These are phyloP conservation scores for Thalia dealbata DNA, from an alignment of 176 grass and related monocot species.

Conservation along the genomic window DNA sequence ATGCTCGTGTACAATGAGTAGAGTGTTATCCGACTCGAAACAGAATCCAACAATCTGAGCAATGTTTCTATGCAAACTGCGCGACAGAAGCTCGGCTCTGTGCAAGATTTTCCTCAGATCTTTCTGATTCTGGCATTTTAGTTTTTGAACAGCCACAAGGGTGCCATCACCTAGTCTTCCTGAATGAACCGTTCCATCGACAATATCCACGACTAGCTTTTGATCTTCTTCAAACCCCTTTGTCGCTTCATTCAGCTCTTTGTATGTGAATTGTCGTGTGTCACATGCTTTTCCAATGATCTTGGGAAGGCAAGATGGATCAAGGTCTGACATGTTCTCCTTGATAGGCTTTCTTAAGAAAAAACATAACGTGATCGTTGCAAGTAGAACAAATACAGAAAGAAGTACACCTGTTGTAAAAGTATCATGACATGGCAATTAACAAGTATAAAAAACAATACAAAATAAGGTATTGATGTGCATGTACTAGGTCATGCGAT, in stretches of 20 bases:
- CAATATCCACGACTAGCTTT: slow-evolving; percentile 24
- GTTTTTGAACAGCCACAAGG: slow-evolving; percentile 62
- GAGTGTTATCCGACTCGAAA: slow-evolving; percentile 38
- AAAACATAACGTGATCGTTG: slow-evolving; percentile 48
- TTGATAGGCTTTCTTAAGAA: slow-evolving; percentile 62
- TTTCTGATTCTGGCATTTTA: slow-evolving; percentile 42
- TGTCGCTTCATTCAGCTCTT: slow-evolving; percentile 75
- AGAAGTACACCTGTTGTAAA: slow-evolving; percentile 45
- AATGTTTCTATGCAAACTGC: slow-evolving; percentile 53
- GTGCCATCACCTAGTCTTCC: slow-evolving; percentile 63
- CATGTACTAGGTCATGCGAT: neutral
- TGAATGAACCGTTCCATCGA: slow-evolving; percentile 39
- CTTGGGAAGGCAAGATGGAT: slow-evolving; percentile 73
- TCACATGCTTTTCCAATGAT: slow-evolving; percentile 52
- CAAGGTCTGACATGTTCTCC: slow-evolving; percentile 38
- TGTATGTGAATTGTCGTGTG: slow-evolving; percentile 66
- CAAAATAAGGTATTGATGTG: neutral
- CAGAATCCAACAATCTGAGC: slow-evolving; percentile 75
- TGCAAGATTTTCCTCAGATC: slow-evolving; percentile 41
- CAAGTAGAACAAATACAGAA: slow-evolving; percentile 53
- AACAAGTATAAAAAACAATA: neutral
- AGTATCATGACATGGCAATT: slow-evolving; percentile 5
- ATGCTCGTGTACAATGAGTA: slow-evolving; percentile 82
- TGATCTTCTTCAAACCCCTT: slow-evolving; percentile 48
- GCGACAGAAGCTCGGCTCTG: slow-evolving; percentile 58